A percentile compares a stretch with the other conserved stretches of the same genome.
These are phyloP conservation scores for Pestalotiopsis sp. DNA, from an alignment of 2,329 filamentous ascomycete genomes.

Conservation along the genomic window DNA sequence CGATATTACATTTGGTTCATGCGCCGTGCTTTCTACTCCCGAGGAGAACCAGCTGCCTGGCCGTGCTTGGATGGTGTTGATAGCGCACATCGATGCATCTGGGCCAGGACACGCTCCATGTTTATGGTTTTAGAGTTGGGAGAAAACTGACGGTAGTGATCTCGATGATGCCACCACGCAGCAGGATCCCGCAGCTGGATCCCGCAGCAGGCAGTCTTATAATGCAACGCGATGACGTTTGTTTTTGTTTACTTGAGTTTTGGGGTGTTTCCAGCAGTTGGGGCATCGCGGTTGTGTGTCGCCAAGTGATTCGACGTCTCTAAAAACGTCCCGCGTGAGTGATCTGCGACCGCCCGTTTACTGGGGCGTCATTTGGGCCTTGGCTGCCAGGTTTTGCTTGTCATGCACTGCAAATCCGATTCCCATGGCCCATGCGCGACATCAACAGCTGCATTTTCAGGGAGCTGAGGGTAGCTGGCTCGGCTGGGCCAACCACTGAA, in stretches of 20 bases:
- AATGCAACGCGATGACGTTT: neutral
- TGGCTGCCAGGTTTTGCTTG: conserved; percentile 10
- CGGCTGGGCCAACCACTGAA: neutral
- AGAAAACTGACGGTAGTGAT: neutral
- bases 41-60: too few relatives aligned
- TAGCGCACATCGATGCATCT: too few relatives aligned
- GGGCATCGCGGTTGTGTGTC: neutral
- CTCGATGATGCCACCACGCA: neutral
- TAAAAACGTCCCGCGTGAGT: neutral
- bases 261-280: neutral
- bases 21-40: too few relatives aligned
- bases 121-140: too few relatives aligned
- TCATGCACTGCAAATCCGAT: neutral
- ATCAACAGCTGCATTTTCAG: neutral
- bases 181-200: neutral
- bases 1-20: too few relatives aligned
- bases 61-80: too few relatives aligned
- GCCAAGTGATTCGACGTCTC: neutral
- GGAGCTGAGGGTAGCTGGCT: neutral
- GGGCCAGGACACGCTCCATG: too few relatives aligned
- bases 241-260: neutral
- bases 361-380: conserved; percentile 8
- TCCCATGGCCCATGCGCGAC: neutral
- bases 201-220: neutral
- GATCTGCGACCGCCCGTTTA: neutral